phyloP scores from a whole-genome alignment of 2,329 filamentous ascomycete species.

The Cytospora mali region DNA sequence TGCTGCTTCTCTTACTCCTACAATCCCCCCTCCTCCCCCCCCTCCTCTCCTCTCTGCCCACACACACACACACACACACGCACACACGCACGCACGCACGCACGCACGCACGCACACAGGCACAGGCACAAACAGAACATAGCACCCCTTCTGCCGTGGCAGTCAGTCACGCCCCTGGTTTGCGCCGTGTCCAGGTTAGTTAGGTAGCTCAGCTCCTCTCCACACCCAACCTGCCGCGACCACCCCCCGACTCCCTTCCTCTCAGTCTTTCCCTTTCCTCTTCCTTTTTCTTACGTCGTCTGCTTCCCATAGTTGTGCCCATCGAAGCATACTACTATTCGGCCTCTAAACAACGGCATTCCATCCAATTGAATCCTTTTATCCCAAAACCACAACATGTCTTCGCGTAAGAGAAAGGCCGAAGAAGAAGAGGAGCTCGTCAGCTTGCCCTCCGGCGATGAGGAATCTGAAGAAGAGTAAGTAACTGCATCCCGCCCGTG shows the following conservation, averaged over 20 bases:
- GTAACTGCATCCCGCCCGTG: slow-evolving; percentile 35
- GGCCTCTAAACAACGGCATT: slow-evolving; percentile 11
- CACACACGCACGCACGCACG: not conserved
- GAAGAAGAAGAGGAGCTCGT: slow-evolving; percentile 57
- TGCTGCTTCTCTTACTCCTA: slow-evolving; percentile 1
- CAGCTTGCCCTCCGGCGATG: slow-evolving; percentile 55
- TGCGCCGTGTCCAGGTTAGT: slow-evolving; percentile 1
- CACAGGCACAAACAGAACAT: not conserved
- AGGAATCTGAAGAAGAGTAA: slow-evolving; percentile 59
- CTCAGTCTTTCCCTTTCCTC: slow-evolving; percentile 33
- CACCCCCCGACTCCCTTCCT: slow-evolving; percentile 31
- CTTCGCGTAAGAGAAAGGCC: slow-evolving; percentile 56
- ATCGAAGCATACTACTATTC: slow-evolving; percentile 3
- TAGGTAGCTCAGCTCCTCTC: slow-evolving; percentile 19
- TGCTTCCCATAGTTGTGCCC: slow-evolving; percentile 4
- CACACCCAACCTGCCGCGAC: slow-evolving; percentile 27
- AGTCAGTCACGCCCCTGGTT: slow-evolving; percentile 10
- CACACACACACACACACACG: no score
- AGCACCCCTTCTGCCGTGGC: not conserved
- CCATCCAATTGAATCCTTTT: slow-evolving; percentile 35
- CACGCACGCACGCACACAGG: not conserved
- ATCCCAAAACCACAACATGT: slow-evolving; percentile 41
- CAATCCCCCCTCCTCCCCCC: not conserved
- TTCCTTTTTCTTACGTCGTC: slow-evolving; percentile 20
- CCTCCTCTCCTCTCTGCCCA: not conserved